Evolutionary conservation across 2,329 filamentous ascomycete species (phyloP).

Genomic region (Cordyceps javanica): DNA sequence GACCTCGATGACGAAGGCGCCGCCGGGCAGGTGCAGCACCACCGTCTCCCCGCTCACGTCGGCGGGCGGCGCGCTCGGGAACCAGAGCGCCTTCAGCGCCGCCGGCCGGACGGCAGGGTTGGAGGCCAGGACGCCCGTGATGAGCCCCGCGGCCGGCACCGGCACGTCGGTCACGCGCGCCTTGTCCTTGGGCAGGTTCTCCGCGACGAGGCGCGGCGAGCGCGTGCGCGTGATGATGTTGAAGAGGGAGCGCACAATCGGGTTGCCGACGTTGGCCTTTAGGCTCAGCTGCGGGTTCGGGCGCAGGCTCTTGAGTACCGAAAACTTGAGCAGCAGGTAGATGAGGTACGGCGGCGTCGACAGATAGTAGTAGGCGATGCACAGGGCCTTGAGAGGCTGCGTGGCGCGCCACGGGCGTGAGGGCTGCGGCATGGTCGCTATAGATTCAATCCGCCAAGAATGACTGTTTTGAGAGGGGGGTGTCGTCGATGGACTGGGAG

Average conservation of each 20-base stretch:
- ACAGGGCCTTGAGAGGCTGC: slow-evolving; percentile 12
- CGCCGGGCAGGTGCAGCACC: slow-evolving; percentile 25
- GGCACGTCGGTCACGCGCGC: neutral
- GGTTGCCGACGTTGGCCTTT: slow-evolving; percentile 4
- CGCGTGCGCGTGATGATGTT: neutral
- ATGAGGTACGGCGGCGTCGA: slow-evolving; percentile 1
- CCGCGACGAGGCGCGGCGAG: neutral
- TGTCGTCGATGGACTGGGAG: neutral
- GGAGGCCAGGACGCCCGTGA: neutral
- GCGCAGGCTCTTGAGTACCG: neutral
- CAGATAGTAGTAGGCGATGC: slow-evolving; percentile 2
- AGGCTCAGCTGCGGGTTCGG: neutral
- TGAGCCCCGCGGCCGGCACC: neutral
- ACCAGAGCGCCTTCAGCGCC: slow-evolving; percentile 4
- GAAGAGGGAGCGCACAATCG: neutral
- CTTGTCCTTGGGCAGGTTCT: neutral
- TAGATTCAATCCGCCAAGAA: too few relatives aligned
- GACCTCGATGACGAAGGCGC: slow-evolving; percentile 23
- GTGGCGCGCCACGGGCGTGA: slow-evolving; percentile 1
- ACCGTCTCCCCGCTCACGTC: slow-evolving; percentile 10
- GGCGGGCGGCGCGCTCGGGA: neutral
- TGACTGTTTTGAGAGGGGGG: neutral
- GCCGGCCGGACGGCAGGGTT: neutral
- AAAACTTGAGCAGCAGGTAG: slow-evolving; percentile 1
- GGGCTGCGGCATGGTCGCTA: neutral